Conservation (phyloP, 305 asterid species). For the Coffea humblotiana region DNA sequence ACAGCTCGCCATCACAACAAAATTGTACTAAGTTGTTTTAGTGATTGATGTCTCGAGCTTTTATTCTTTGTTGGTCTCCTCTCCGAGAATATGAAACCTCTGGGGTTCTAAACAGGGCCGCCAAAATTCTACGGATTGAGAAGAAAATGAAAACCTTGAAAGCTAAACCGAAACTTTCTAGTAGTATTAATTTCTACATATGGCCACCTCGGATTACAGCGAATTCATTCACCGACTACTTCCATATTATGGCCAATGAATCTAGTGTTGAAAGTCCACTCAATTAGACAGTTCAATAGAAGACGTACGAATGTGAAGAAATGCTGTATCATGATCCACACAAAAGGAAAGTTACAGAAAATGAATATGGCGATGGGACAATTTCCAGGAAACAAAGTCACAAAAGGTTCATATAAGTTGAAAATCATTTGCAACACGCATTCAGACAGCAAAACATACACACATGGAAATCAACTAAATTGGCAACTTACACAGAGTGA, state of each 20-base stretch:
- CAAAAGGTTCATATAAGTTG: background rate
- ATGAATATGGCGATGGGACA: background rate
- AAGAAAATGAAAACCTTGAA: no score
- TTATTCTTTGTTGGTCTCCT: background rate
- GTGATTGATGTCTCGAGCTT: background rate
- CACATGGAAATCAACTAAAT: background rate
- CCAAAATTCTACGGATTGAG: no score
- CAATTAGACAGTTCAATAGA: background rate
- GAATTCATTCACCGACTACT: background rate
- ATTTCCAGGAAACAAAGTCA: background rate
- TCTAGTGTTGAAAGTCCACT: background rate
- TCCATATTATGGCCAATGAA: no score
- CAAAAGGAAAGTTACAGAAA: background rate
- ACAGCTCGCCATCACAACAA: background rate
- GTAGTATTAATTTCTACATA: no score
- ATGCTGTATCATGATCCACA: background rate
- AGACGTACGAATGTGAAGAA: background rate
- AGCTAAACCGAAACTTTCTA: no score
- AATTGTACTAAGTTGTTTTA: background rate
- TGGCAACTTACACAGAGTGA: conserved; percentile 1
- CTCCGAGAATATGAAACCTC: background rate
- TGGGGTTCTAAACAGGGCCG: no score
- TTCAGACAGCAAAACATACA: conserved; percentile 11
- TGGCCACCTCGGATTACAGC: no score
- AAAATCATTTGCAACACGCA: background rate